Conservation (phyloP, 1,284 basidiomycete genomes). For the Ustilago hordei region DNA sequence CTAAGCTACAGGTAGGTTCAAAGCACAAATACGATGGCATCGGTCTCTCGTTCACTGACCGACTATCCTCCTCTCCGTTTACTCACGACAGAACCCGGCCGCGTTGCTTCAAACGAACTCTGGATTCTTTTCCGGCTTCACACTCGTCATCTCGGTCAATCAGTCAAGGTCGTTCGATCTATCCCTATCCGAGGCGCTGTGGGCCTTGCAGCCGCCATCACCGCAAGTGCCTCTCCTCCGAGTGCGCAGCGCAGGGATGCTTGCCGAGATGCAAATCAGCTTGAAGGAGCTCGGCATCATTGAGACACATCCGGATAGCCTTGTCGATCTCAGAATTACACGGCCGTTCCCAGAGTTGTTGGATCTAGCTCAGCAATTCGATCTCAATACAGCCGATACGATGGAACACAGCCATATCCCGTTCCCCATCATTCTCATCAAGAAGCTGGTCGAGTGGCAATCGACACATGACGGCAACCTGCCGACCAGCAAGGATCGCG, state of each 20-base stretch:
- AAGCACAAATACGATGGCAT: too few species aligned
- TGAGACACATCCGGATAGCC: constrained; percentile 88
- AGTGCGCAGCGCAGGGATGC: constrained; percentile 57
- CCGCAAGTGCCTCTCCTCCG: constrained; percentile 58
- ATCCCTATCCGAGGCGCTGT: constrained; percentile 54
- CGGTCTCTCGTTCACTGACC: not conserved
- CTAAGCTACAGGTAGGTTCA: constrained; percentile 72
- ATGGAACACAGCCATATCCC: constrained; percentile 64
- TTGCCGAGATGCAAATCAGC: constrained; percentile 59
- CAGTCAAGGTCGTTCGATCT: constrained; percentile 56
- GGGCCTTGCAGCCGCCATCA: constrained; percentile 46
- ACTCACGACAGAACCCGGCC: constrained; percentile 10
- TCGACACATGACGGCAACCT: constrained; percentile 57
- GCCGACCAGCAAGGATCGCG: constrained; percentile 78
- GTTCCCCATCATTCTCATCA: constrained; percentile 72
- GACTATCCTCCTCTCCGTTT: not conserved
- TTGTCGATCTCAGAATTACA: constrained; percentile 79
- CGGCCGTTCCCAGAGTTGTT: constrained; percentile 79
- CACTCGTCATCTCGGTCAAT: constrained; percentile 82
- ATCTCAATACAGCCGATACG: constrained; percentile 54
- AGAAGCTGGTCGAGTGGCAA: constrained; percentile 85
- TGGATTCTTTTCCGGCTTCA: constrained; percentile 75
- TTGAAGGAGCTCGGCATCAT: constrained; percentile 74
- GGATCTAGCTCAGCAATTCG: constrained; percentile 45
- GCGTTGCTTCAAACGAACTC: constrained; percentile 74